Evolutionary conservation across 768 basidiomycete species (phyloP).

Genomic region (Clathrus columnatus): DNA sequence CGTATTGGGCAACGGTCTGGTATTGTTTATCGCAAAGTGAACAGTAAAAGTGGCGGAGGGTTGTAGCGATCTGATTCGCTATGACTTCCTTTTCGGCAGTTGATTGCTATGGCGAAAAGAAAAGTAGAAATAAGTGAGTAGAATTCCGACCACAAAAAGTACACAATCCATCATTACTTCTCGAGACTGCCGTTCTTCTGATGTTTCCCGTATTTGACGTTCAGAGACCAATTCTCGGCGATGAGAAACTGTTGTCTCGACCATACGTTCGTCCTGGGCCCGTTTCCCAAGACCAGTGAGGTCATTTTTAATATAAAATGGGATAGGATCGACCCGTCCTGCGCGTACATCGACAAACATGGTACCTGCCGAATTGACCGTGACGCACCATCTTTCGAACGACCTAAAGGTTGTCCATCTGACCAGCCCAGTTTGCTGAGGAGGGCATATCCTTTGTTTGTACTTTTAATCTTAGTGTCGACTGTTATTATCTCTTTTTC

Average conservation of each 20-base stretch:
- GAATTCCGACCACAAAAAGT: neutral
- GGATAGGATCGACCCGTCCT: slow-evolving; percentile 75
- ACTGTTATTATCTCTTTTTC: slow-evolving; percentile 66
- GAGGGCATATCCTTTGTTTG: slow-evolving; percentile 75
- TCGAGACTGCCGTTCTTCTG: slow-evolving; percentile 62
- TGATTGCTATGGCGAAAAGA: slow-evolving; percentile 35
- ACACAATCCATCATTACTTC: slow-evolving; percentile 39
- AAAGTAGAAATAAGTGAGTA: neutral
- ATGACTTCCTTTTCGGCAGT: slow-evolving; percentile 61
- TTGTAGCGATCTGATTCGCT: slow-evolving; percentile 56
- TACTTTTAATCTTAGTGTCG: slow-evolving; percentile 68
- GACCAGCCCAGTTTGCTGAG: slow-evolving; percentile 77
- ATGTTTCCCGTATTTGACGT: slow-evolving; percentile 70
- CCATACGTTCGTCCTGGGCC: slow-evolving; percentile 73
- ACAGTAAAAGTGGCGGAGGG: slow-evolving; percentile 72
- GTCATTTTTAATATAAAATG: slow-evolving; percentile 72
- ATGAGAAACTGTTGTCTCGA: slow-evolving; percentile 77
- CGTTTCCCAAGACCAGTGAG: slow-evolving; percentile 72
- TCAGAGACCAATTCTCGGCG: slow-evolving; percentile 76
- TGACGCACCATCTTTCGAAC: slow-evolving; percentile 61
- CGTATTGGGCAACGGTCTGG: slow-evolving; percentile 76
- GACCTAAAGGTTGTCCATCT: slow-evolving; percentile 68
- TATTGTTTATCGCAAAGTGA: slow-evolving; percentile 82
- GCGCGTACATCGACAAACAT: slow-evolving; percentile 1
- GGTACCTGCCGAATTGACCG: neutral